Percentiles rank a stretch among this genome's conserved stretches.
phyloP scores from a whole-genome alignment of 148 eudicot species.

The Arctostaphylos glauca region DNA sequence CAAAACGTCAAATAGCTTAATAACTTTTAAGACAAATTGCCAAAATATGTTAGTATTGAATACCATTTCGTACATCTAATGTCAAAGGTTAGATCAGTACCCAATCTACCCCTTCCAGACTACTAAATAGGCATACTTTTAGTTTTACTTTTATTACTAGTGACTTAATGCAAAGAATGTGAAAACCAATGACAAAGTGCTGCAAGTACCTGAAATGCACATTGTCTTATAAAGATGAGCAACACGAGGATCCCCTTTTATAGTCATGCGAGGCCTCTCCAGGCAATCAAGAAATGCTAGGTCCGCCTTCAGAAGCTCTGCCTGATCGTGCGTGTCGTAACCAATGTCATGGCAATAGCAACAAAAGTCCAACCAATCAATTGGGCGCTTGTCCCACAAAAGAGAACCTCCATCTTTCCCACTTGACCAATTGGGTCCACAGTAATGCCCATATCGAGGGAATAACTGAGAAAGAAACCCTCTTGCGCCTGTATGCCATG shows the following conservation, averaged over 20 bases:
- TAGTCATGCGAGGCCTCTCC: slow-evolving; percentile 70
- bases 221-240: slow-evolving; percentile 74
- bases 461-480: slow-evolving; percentile 83
- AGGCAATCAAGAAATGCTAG: slow-evolving; percentile 91
- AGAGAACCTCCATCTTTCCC: slow-evolving; percentile 86
- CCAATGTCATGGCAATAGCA: slow-evolving; percentile 99
- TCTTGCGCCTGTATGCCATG: slow-evolving; percentile 95
- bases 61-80: not conserved
- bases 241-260: slow-evolving; percentile 63
- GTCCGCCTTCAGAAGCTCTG: slow-evolving; percentile 92
- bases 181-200: not conserved
- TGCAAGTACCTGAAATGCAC: slow-evolving; percentile 77
- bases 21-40: not conserved
- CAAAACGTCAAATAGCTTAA: not conserved
- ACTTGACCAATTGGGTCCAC: slow-evolving; percentile 99
- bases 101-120: not conserved
- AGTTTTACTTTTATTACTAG: too few relatives aligned
- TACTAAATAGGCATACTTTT: too few relatives aligned
- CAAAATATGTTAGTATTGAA: not conserved
- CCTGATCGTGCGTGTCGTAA: slow-evolving; percentile 86
- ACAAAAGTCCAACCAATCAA: slow-evolving; percentile 97
- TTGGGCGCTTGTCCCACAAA: slow-evolving; percentile 92
- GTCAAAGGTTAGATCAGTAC: not conserved
- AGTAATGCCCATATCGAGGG: slow-evolving; percentile 96
- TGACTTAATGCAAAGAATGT: too few relatives aligned